These are phyloP conservation scores for Phaeosphaeriaceae sp. DNA, from an alignment of 2,329 filamentous ascomycete species.

Conservation along the genomic window DNA sequence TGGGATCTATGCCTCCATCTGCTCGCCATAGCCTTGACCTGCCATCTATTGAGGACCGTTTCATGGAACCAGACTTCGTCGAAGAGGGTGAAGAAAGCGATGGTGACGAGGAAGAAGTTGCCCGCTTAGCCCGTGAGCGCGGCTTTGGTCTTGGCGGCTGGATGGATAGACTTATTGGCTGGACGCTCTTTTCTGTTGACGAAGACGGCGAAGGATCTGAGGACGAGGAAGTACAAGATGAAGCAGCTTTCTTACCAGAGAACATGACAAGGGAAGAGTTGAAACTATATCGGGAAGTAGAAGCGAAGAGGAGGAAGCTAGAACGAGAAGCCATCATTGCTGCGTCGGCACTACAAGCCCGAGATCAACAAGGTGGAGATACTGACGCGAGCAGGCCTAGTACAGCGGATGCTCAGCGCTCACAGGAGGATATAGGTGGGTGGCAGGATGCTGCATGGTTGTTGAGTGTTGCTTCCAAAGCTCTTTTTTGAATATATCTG, in stretches of 20 bases:
- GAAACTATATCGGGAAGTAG: conserved; percentile 45
- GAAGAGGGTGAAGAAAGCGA: conserved; percentile 51
- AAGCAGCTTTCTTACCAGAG: conserved; percentile 28
- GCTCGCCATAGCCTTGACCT: conserved; percentile 41
- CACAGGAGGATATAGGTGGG: conserved; percentile 50
- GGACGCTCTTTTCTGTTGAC: conserved; percentile 62
- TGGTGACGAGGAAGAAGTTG: conserved; percentile 61
- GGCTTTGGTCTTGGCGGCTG: conserved; percentile 63
- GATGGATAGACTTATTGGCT: conserved; percentile 65
- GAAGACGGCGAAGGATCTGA: conserved; percentile 52
- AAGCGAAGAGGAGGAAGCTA: conserved; percentile 44
- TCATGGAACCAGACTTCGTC: conserved; percentile 58
- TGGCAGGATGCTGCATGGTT: conserved; percentile 67
- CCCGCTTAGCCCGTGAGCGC: conserved; percentile 57
- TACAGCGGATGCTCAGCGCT: conserved; percentile 16
- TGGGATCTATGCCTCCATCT: conserved; percentile 23
- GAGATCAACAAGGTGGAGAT: conserved; percentile 25
- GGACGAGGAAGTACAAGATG: conserved; percentile 37
- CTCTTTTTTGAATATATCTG: conserved; percentile 34
- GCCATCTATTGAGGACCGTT: conserved; percentile 29
- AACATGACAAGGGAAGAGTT: conserved; percentile 48
- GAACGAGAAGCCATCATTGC: conserved; percentile 46
- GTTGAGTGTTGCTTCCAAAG: conserved; percentile 59
- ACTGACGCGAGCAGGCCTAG: conserved; percentile 18
- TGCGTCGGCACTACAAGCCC: conserved; percentile 46